Evolutionary conservation across 2,329 filamentous ascomycete genomes (phyloP), one percentile per base, ranked within the genome.

Genomic region (Trichoderma harzianum): DNA sequence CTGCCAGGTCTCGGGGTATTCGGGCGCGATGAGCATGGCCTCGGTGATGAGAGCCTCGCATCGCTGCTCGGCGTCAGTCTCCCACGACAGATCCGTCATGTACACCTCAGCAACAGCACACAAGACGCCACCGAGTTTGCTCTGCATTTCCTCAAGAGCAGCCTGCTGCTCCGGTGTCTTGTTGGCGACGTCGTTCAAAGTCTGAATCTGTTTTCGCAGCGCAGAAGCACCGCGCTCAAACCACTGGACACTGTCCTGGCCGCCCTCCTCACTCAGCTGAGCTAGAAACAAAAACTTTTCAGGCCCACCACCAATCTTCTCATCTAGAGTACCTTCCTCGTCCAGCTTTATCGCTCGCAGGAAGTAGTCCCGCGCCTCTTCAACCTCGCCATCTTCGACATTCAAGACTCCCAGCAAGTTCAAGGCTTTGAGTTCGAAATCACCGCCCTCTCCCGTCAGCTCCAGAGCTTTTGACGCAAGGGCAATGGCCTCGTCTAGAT

Each of bases 31-130:
- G 77, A 97, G 85, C 71, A 96, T 91, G 30, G 96, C 96, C 84
- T 99, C 94, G 7, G 95, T 97, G 74, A 98, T 89, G 72, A 97
- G 89, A 6, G 89, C 85, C 82, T 99, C 95, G 84, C 97, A 99
- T 76, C 91, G 89, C 75, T 88, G 85, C 84, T 99, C 96, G 6
- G 95, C 96, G 78, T 98, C 94, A 67, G 91, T 90, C 82, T 98
- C 95, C 93, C 89, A 96, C 77, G 93, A 96, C 77, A 98, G 84
- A 84, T 99, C 96, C 12, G 96, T 99, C 96, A 99, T 99, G 85
- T 98, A 99, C 64, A 99, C 94, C 84, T 99, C 96, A 7, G 93
- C 91, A 73, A 98, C 93, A 32, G 93, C 94, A 82, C 97, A 99
- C 43, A 99, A 87, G n/a, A 95, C 93, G 76, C 94, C 94, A 2